Percentiles rank a stretch among this genome's conserved stretches.
Conservation (phyloP, 2,329 filamentous ascomycete genomes). For the Graphilbum ipis-grandicollis region DNA sequence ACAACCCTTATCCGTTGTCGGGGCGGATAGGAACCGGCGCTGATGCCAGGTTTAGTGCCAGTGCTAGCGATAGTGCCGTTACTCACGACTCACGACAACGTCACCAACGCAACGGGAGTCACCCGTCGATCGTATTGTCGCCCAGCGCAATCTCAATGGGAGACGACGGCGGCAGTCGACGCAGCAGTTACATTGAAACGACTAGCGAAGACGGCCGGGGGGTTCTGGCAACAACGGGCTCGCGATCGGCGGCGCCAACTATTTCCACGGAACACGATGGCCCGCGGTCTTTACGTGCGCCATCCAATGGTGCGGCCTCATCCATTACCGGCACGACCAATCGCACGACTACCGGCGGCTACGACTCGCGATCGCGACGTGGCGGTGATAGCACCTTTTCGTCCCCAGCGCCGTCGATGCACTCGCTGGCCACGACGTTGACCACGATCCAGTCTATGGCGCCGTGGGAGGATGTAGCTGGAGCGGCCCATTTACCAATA, state of each 20-base stretch:
- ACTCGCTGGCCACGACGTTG: constrained; percentile 65
- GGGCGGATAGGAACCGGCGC: constrained; percentile 29
- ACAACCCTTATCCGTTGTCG: constrained; percentile 85
- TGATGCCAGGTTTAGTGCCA: not conserved
- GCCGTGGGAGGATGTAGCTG: constrained; percentile 11
- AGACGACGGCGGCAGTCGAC: constrained; percentile 28
- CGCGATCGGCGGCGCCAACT: constrained; percentile 61
- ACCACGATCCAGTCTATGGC: constrained; percentile 60
- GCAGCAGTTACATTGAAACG: constrained; percentile 39
- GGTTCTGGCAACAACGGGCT: constrained; percentile 38
- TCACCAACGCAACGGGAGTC: constrained; percentile 22
- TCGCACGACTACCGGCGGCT: constrained; percentile 47
- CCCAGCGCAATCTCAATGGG: constrained; percentile 35
- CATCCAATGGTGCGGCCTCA: constrained; percentile 48
- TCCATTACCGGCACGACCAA: constrained; percentile 62
- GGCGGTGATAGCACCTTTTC: constrained; percentile 66
- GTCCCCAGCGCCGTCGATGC: constrained; percentile 64
- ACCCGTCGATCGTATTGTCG: constrained; percentile 29
- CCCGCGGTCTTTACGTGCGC: constrained; percentile 53
- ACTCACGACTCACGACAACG: constrained; percentile 1
- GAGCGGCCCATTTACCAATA: no score
- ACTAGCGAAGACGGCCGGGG: constrained; percentile 42
- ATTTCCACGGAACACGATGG: constrained; percentile 71
- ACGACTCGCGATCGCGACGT: constrained; percentile 44
- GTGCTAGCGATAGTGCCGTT: constrained; percentile 11